Evolutionary conservation across 2,329 filamentous ascomycete species (phyloP).

Genomic region (Phyllosticta paracitricarpa): DNA sequence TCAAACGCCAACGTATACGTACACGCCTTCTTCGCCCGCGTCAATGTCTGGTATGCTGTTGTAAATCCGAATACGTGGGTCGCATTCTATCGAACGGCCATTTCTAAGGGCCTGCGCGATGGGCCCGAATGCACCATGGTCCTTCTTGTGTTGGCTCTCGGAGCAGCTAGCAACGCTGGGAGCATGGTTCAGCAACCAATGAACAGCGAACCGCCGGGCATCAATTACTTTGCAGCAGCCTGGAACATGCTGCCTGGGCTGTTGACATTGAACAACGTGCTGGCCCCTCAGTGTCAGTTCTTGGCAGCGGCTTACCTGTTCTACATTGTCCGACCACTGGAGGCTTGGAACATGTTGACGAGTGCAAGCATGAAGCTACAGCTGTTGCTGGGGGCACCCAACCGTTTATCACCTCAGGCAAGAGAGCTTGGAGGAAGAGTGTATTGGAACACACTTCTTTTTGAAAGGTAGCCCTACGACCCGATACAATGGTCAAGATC

Average conservation of each 20-base stretch:
- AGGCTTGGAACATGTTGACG: constrained; percentile 73
- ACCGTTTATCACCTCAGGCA: constrained; percentile 58
- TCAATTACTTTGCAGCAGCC: constrained; percentile 71
- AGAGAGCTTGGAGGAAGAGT: constrained; percentile 66
- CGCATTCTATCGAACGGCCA: constrained; percentile 62
- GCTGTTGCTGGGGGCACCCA: constrained; percentile 63
- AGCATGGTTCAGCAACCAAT: constrained; percentile 64
- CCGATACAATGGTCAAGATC: background rate
- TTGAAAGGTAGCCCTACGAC: constrained; percentile 45
- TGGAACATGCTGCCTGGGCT: constrained; percentile 68
- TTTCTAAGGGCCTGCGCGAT: constrained; percentile 66
- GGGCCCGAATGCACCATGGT: constrained; percentile 77
- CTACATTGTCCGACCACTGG: constrained; percentile 69
- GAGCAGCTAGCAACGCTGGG: constrained; percentile 63
- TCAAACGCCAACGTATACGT: constrained; percentile 67
- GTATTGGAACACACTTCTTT: constrained; percentile 75
- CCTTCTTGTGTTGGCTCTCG: constrained; percentile 65
- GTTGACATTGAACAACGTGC: constrained; percentile 69
- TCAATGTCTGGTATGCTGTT: constrained; percentile 79
- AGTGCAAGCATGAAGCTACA: constrained; percentile 76
- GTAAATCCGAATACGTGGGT: constrained; percentile 76
- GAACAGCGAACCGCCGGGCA: constrained; percentile 61
- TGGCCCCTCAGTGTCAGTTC: constrained; percentile 71
- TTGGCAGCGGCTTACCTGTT: constrained; percentile 74
- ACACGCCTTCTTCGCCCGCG: constrained; percentile 68